Evolutionary conservation across 768 basidiomycete genomes (phyloP), one percentile per base, ranked within the genome.

Genomic region (Psilocybe cubensis): DNA sequence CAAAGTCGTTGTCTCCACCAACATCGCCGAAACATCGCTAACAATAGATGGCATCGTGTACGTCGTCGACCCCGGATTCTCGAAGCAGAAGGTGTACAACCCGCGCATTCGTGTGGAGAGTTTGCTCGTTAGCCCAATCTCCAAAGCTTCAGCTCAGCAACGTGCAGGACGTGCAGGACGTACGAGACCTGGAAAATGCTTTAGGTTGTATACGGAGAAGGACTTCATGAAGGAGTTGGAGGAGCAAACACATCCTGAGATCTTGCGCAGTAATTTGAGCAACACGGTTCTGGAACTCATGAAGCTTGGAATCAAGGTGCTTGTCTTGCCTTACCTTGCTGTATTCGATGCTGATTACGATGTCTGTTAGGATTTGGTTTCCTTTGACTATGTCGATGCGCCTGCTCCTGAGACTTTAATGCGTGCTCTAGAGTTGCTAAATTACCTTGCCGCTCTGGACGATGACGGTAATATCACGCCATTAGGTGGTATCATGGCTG

Each of bases 21-120:
- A 98, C 69, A 94, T 98, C 56, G 97, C 97, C 3, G 96, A 99
- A 74, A 98, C 96, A 1, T 96, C 94, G 2, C 75, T 98, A 41
- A 99, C 96, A 2, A 98, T 99, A 56, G 96, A 99, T 63, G 96
- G 96, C 20, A 98, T 99, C 66, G 96, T 99, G n/a, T 99, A 98
- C 66, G 96, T 98, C 56, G 95, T 98, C 44, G 96, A 98, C 68
- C 94, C 96, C 0, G 96, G 95, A 1, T 97, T 98, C 76, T 95
- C 91, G 29, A 96, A 99, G 74, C 96, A 98, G 74, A 98, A 96
- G 69, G 90, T 98, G 47, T 99, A 98, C 78, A 98, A 98, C 70
- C 97, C 96, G 0, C 84, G 96, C 27, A 97, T 98, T 58, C 88
- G 96, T 45, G 96, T 98, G 18, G 96, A 99, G 76, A 91, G 89